phyloP scores from a whole-genome alignment of 768 basidiomycete species.

The Polyporus arcularius region DNA sequence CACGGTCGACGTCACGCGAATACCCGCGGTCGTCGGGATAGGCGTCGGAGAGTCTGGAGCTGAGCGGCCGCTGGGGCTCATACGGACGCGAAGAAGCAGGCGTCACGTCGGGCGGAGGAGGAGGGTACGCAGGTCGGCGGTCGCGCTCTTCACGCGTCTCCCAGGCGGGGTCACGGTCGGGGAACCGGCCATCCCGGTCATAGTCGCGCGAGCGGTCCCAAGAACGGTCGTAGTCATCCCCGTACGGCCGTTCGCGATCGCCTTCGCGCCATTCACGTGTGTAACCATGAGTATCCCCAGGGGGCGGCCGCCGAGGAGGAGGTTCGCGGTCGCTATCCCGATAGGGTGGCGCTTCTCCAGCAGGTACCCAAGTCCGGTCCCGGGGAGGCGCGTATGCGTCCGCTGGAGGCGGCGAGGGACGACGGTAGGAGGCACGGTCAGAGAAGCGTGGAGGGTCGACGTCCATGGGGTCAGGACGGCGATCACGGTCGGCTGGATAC shows the following conservation, averaged over 20 bases:
- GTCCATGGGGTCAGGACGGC: slow-evolving; percentile 27
- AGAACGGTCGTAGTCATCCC: slow-evolving; percentile 23
- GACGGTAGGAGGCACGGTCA: slow-evolving; percentile 21
- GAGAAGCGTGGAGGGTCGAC: slow-evolving; percentile 23
- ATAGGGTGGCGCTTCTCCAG: slow-evolving; percentile 17
- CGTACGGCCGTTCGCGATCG: slow-evolving; percentile 15
- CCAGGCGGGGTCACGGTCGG: slow-evolving; percentile 28
- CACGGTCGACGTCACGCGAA: slow-evolving; percentile 14
- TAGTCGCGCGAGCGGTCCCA: slow-evolving; percentile 26
- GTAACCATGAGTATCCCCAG: slow-evolving; percentile 17
- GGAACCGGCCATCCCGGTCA: slow-evolving; percentile 20
- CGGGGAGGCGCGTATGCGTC: slow-evolving; percentile 9
- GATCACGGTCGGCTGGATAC: slow-evolving; percentile 25
- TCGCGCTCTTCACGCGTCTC: slow-evolving; percentile 34
- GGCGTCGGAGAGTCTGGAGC: slow-evolving; percentile 25
- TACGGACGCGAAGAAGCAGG: slow-evolving; percentile 19
- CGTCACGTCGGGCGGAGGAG: slow-evolving; percentile 7
- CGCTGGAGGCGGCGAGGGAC: slow-evolving; percentile 23
- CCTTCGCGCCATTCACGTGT: slow-evolving; percentile 25
- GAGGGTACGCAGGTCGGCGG: slow-evolving; percentile 21
- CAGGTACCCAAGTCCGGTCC: slow-evolving; percentile 22
- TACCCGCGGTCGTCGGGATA: slow-evolving; percentile 26
- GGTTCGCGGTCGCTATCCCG: slow-evolving; percentile 1
- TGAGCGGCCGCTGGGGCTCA: slow-evolving; percentile 25
- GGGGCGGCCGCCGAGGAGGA: slow-evolving; percentile 12